A percentile compares a stretch with the other conserved stretches of the same genome.
These are phyloP conservation scores for Meira nashicola DNA, from an alignment of 1,284 basidiomycete genomes.

Conservation along the genomic window DNA sequence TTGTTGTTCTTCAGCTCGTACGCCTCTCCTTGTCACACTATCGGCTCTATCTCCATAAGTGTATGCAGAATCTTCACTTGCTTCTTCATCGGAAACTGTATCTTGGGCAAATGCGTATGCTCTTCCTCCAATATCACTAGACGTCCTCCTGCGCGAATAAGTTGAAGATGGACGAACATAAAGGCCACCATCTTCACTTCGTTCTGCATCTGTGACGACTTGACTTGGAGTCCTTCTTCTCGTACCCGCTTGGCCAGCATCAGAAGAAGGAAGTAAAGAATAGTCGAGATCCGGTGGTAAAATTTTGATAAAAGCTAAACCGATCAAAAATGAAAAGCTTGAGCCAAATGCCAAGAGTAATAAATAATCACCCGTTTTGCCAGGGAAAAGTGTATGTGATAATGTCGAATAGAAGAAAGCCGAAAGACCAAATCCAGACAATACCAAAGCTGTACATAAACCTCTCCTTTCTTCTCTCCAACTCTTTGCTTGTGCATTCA, in stretches of 20 bases:
- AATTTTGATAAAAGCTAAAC: conserved; percentile 63
- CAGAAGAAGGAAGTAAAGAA: background rate
- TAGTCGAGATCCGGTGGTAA: conserved; percentile 56
- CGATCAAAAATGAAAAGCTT: conserved; percentile 65
- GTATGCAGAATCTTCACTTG: background rate
- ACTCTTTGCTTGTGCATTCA: conserved; percentile 50
- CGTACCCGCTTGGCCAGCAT: conserved; percentile 1
- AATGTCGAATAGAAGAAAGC: conserved; percentile 73
- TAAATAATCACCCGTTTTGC: conserved; percentile 67
- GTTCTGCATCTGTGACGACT: background rate
- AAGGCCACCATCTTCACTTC: background rate
- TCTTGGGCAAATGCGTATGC: conserved; percentile 19
- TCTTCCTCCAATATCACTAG: conserved; percentile 34
- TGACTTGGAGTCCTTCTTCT: background rate
- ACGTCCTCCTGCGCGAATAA: conserved; percentile 24
- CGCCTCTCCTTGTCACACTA: background rate
- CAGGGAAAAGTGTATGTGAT: conserved; percentile 65
- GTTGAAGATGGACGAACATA: background rate
- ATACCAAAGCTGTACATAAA: conserved; percentile 66
- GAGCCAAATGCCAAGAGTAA: conserved; percentile 68
- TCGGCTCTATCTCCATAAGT: background rate
- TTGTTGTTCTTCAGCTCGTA: background rate
- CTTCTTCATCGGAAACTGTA: conserved; percentile 3
- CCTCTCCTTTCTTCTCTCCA: conserved; percentile 57
- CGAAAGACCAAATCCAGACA: conserved; percentile 77